Evolutionary conservation across 2,329 filamentous ascomycete genomes (phyloP).

Genomic region (Dryadomyces quercus-mongolicae): DNA sequence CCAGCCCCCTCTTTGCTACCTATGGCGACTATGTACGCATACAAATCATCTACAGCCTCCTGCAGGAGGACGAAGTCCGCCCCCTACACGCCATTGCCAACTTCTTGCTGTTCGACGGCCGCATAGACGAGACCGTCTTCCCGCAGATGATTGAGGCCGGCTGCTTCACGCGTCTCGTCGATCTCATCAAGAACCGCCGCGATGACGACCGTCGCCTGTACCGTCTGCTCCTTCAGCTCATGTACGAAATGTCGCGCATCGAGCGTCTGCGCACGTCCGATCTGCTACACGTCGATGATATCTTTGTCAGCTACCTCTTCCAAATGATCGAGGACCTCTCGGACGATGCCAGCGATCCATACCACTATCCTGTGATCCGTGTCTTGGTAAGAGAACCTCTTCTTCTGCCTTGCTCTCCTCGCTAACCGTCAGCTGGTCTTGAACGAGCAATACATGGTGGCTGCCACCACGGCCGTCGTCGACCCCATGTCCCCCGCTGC

Average conservation of each 20-base stretch:
- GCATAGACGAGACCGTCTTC: constrained; percentile 64
- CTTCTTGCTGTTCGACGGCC: constrained; percentile 79
- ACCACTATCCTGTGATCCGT: constrained; percentile 89
- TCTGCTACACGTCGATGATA: constrained; percentile 63
- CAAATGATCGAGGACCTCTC: constrained; percentile 79
- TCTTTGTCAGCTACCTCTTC: constrained; percentile 74
- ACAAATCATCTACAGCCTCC: constrained; percentile 82
- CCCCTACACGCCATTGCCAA: constrained; percentile 74
- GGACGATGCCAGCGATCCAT: constrained; percentile 80
- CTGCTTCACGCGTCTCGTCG: constrained; percentile 71
- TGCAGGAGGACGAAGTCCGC: constrained; percentile 76
- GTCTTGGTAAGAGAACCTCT: constrained; percentile 67
- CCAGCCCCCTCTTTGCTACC: constrained; percentile 59
- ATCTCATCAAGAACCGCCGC: constrained; percentile 58
- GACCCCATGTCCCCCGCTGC: constrained; percentile 27
- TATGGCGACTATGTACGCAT: constrained; percentile 81
- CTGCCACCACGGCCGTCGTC: constrained; percentile 40
- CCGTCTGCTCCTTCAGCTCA: constrained; percentile 68
- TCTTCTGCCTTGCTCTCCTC: not conserved
- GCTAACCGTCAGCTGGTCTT: constrained; percentile 58
- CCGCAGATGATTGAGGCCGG: constrained; percentile 79
- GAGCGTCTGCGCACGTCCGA: constrained; percentile 70
- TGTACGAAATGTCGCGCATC: constrained; percentile 95
- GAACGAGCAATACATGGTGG: constrained; percentile 97
- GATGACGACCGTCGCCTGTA: constrained; percentile 62